Percentiles rank a stretch among this genome's conserved stretches.
These are phyloP conservation scores for Phytophthora pistaciae DNA, from an alignment of 352 stramenopile species.

Conservation along the genomic window DNA sequence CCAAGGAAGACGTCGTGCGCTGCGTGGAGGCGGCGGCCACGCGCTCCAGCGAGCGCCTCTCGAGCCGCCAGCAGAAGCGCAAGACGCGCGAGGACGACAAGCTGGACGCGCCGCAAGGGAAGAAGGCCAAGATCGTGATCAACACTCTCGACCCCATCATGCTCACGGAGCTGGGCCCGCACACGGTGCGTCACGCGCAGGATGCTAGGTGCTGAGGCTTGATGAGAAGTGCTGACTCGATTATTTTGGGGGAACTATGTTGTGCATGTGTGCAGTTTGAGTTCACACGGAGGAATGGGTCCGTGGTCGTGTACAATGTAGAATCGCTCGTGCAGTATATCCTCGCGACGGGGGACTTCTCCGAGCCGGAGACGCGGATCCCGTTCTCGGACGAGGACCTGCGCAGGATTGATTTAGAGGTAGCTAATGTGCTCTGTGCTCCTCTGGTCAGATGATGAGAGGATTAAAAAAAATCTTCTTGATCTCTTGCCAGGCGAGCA, in stretches of 20 bases:
- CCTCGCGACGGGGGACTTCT: conserved; percentile 89
- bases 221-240: conserved; percentile 27
- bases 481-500: conserved; percentile 61
- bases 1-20: conserved; percentile 27
- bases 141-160: conserved; percentile 92
- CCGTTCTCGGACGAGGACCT: conserved; percentile 88
- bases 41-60: conserved; percentile 66
- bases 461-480: conserved; percentile 39
- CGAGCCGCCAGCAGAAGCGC: conserved; percentile 58
- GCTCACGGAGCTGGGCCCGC: conserved; percentile 74
- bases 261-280: conserved; percentile 64
- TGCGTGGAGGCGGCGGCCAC: conserved; percentile 36
- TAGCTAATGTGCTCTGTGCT: conserved; percentile 41
- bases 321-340: conserved; percentile 91
- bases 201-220: neutral
- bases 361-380: conserved; percentile 89
- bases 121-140: conserved; percentile 68
- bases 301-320: conserved; percentile 88
- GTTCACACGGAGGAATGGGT: conserved; percentile 85
- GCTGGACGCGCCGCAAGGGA: conserved; percentile 29
- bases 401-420: conserved; percentile 73
- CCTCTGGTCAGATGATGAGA: conserved; percentile 42
- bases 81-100: conserved; percentile 43
- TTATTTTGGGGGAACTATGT: conserved; percentile 11
- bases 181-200: conserved; percentile 63